Conservation (phyloP, 176 grass and related monocot species). For the Carex parvula region DNA sequence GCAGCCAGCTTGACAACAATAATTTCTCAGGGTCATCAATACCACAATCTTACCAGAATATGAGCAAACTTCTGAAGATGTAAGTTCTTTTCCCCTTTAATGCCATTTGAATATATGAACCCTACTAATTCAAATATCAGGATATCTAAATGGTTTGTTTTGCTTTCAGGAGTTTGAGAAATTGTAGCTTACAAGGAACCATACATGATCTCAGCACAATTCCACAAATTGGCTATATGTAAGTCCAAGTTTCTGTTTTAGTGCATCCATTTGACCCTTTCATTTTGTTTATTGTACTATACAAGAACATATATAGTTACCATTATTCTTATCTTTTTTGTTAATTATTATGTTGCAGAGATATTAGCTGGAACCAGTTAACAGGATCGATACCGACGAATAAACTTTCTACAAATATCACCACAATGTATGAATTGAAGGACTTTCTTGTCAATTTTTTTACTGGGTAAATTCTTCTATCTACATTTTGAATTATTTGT, state of each 20-base stretch:
- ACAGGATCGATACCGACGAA: conserved; percentile 72
- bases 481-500: too few species aligned
- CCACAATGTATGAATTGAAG: conserved; percentile 64
- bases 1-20: conserved; percentile 94
- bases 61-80: conserved; percentile 73
- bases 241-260: conserved; percentile 33
- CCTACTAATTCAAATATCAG: not conserved
- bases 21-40: conserved; percentile 84
- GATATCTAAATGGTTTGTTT: conserved; percentile 26
- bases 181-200: conserved; percentile 81
- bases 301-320: not conserved
- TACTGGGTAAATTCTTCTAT: too few species aligned
- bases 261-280: not conserved
- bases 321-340: conserved; percentile 6
- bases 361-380: conserved; percentile 87
- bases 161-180: conserved; percentile 82
- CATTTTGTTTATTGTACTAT: conserved; percentile 5
- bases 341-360: conserved; percentile 57
- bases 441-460: not conserved
- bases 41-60: conserved; percentile 58
- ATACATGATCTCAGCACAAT: conserved; percentile 78
- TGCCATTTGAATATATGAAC: conserved; percentile 20
- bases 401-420: conserved; percentile 70
- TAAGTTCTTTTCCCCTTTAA: conserved; percentile 41
- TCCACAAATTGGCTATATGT: conserved; percentile 75